These are phyloP conservation scores for Hypseocharis bilobata DNA, from an alignment of 441 rosid genomes.

Conservation along the genomic window DNA sequence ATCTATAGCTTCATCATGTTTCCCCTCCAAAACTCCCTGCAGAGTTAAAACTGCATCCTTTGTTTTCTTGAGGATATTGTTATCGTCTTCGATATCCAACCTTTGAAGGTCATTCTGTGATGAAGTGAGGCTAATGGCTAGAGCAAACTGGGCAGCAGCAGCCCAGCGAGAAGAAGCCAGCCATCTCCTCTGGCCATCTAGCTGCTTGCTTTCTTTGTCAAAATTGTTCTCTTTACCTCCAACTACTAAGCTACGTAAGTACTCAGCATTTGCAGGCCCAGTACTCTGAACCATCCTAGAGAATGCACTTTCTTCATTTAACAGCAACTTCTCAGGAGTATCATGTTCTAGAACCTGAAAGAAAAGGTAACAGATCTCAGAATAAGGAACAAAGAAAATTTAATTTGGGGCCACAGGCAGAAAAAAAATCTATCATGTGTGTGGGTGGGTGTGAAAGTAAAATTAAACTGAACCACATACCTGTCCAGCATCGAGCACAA, in stretches of 20 bases:
- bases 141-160: slow-evolving; percentile 79
- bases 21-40: slow-evolving; percentile 75
- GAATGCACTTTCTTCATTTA: slow-evolving; percentile 57
- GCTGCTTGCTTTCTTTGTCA: slow-evolving; percentile 11
- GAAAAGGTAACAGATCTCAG: no score
- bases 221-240: slow-evolving; percentile 20
- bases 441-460: no score
- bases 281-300: slow-evolving; percentile 90
- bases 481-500: slow-evolving; percentile 75
- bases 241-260: slow-evolving; percentile 59
- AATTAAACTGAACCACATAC: no score
- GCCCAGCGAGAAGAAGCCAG: slow-evolving; percentile 89
- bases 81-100: slow-evolving; percentile 51
- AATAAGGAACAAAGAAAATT: no score
- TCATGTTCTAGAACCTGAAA: slow-evolving; percentile 70
- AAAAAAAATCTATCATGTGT: no score
- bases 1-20: slow-evolving; percentile 58
- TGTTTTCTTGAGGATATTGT: slow-evolving; percentile 61
- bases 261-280: slow-evolving; percentile 79
- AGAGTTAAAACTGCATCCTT: slow-evolving; percentile 72
- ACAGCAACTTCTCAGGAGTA: slow-evolving; percentile 56
- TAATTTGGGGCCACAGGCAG: no score
- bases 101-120: slow-evolving; percentile 73
- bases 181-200: slow-evolving; percentile 63
- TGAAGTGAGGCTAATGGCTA: slow-evolving; percentile 76